Percentiles rank a stretch among this genome's conserved stretches.
phyloP scores from a whole-genome alignment of 2,329 filamentous ascomycete species.

The Sporothrix schenckii region DNA sequence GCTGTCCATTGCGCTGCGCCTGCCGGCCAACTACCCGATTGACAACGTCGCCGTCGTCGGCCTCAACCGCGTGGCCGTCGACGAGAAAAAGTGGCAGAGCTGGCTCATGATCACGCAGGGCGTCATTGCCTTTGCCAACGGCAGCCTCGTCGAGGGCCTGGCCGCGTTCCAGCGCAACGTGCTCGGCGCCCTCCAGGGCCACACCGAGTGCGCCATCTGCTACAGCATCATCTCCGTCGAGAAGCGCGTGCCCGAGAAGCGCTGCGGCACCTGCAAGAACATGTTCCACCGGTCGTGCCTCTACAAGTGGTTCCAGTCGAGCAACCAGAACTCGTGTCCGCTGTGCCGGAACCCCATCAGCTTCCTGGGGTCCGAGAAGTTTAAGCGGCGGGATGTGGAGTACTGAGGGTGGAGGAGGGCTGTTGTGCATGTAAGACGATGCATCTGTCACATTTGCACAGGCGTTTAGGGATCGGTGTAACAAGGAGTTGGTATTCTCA shows the following conservation, averaged over 20 bases:
- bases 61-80: slow-evolving; percentile 80
- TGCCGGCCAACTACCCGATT: slow-evolving; percentile 82
- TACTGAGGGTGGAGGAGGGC: not conserved
- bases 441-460: not conserved
- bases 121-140: slow-evolving; percentile 90
- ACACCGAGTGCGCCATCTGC: slow-evolving; percentile 95
- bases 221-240: slow-evolving; percentile 91
- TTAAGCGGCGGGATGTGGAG: slow-evolving; percentile 2
- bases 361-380: slow-evolving; percentile 44
- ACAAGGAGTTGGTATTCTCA: not conserved
- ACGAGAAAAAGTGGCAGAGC: slow-evolving; percentile 87
- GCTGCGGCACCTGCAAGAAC: slow-evolving; percentile 90
- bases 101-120: slow-evolving; percentile 89
- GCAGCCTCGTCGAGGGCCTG: slow-evolving; percentile 83
- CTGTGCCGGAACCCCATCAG: slow-evolving; percentile 88
- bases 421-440: too few species aligned
- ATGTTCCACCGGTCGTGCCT: slow-evolving; percentile 87
- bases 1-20: slow-evolving; percentile 77
- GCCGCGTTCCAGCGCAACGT: slow-evolving; percentile 86
- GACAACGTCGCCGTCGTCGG: slow-evolving; percentile 75
- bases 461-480: not conserved
- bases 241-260: slow-evolving; percentile 87
- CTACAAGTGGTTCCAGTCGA: slow-evolving; percentile 96
- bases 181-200: slow-evolving; percentile 83
- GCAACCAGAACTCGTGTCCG: slow-evolving; percentile 88